Conservation (phyloP, 1,284 basidiomycete genomes). For the Ceratobasidium papillatum region DNA sequence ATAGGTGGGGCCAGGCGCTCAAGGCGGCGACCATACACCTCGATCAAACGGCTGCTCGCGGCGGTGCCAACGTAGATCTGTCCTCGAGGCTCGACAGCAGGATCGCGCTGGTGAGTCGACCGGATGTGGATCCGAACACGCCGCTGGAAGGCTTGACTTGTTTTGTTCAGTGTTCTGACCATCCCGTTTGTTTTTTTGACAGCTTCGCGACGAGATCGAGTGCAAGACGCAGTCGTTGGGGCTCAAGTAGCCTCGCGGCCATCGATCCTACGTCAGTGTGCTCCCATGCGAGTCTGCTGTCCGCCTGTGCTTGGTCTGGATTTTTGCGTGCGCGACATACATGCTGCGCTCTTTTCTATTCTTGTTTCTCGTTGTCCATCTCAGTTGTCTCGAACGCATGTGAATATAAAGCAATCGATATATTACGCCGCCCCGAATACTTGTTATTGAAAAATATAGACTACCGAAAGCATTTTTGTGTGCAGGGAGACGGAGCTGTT, state of each 20-base stretch:
- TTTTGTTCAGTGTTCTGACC: neutral
- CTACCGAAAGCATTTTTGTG: conserved; percentile 34
- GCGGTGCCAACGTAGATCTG: conserved; percentile 41
- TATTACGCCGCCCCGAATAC: conserved; percentile 34
- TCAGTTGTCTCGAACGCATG: neutral
- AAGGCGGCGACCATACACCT: conserved; percentile 39
- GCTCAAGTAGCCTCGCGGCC: conserved; percentile 36
- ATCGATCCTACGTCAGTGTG: conserved; percentile 3
- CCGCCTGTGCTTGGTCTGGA: neutral
- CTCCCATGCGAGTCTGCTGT: neutral
- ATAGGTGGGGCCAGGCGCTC: conserved; percentile 41
- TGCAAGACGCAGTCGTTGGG: conserved; percentile 39
- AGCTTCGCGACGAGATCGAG: conserved; percentile 44
- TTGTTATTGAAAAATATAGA: conserved; percentile 32
- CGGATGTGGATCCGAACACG: conserved; percentile 10
- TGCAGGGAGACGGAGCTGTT: conserved; percentile 7
- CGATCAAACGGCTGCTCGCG: conserved; percentile 29
- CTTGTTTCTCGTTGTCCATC: neutral
- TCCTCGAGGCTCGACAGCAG: conserved; percentile 44
- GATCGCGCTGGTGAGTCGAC: conserved; percentile 42
- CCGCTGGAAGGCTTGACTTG: neutral
- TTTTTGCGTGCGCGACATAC: neutral
- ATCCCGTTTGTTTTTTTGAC: neutral
- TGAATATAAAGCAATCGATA: conserved; percentile 19
- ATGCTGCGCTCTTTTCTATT: neutral